phyloP scores from a whole-genome alignment of 129 eudicot genomes.

The Artemisia argyi region DNA sequence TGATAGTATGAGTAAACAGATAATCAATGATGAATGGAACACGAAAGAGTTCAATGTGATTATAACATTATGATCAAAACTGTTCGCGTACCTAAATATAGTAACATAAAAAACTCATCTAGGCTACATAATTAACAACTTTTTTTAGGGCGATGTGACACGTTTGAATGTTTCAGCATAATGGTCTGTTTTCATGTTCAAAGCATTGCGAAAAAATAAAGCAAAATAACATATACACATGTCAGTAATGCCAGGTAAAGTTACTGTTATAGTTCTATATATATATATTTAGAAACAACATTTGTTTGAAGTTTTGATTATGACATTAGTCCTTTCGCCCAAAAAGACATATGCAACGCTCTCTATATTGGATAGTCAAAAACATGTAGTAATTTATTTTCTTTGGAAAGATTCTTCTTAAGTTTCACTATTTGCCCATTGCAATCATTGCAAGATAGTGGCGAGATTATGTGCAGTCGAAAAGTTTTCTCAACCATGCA shows the following conservation, averaged over 20 bases:
- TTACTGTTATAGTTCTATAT: not conserved
- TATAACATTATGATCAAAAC: too few species aligned
- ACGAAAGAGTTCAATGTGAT: too few species aligned
- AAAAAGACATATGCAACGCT: not conserved
- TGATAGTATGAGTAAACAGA: too few species aligned
- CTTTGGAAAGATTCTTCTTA: not conserved
- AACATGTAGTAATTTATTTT: not conserved
- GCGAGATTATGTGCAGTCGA: not conserved
- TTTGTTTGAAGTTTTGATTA: not conserved
- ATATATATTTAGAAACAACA: too few species aligned
- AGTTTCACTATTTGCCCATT: not conserved
- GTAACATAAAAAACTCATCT: too few species aligned
- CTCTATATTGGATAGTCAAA: not conserved
- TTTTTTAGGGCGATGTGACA: too few species aligned
- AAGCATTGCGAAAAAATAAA: not conserved
- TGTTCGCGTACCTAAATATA: too few species aligned
- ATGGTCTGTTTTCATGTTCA: not conserved
- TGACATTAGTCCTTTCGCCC: not conserved
- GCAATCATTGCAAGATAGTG: not conserved
- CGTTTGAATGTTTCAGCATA: not conserved
- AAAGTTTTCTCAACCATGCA: not conserved
- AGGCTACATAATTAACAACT: too few species aligned
- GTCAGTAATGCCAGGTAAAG: not conserved
- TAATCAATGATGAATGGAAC: too few species aligned
- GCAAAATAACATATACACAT: not conserved